Conservation (phyloP, 2,329 filamentous ascomycete species). For the Domatiomyces catenatus region DNA sequence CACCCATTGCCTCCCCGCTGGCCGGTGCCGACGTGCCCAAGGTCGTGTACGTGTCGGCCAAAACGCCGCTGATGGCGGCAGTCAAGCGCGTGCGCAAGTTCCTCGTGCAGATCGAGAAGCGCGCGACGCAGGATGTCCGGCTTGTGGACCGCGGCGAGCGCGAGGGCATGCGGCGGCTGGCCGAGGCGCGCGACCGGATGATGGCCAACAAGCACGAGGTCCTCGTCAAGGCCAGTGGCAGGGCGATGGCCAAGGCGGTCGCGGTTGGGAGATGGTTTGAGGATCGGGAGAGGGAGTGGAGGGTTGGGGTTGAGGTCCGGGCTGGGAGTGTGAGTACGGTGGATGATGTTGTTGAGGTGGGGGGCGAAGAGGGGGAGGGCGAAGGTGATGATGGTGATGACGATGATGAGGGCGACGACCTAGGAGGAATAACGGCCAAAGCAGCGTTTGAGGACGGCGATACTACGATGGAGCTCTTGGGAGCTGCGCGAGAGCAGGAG, state of each 20-base stretch:
- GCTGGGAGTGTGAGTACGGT: constrained; percentile 43
- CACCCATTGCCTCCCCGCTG: constrained; percentile 40
- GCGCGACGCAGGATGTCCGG: constrained; percentile 22
- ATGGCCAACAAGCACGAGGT: constrained; percentile 37
- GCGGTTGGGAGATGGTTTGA: constrained; percentile 40
- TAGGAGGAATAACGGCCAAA: not conserved
- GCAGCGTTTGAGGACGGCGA: constrained; percentile 10
- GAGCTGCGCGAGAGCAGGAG: constrained; percentile 6
- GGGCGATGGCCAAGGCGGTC: constrained; percentile 43
- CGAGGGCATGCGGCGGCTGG: constrained; percentile 20
- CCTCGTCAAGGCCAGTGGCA: constrained; percentile 43
- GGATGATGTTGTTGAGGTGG: constrained; percentile 41
- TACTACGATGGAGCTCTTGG: constrained; percentile 14
- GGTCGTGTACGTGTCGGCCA: constrained; percentile 40
- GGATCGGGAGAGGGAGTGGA: constrained; percentile 31
- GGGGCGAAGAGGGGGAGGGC: constrained; percentile 20
- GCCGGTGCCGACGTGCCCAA: constrained; percentile 35
- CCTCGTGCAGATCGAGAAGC: constrained; percentile 37
- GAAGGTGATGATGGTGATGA: constrained; percentile 16
- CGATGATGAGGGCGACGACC: constrained; percentile 6
- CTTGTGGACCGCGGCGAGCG: constrained; percentile 2
- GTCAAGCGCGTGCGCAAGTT: constrained; percentile 45
- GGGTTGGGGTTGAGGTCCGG: constrained; percentile 36
- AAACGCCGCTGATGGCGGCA: constrained; percentile 42
- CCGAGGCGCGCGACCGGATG: constrained; percentile 22